phyloP scores from a whole-genome alignment of 2,329 filamentous ascomycete genomes.

The Xylaria digitata region DNA sequence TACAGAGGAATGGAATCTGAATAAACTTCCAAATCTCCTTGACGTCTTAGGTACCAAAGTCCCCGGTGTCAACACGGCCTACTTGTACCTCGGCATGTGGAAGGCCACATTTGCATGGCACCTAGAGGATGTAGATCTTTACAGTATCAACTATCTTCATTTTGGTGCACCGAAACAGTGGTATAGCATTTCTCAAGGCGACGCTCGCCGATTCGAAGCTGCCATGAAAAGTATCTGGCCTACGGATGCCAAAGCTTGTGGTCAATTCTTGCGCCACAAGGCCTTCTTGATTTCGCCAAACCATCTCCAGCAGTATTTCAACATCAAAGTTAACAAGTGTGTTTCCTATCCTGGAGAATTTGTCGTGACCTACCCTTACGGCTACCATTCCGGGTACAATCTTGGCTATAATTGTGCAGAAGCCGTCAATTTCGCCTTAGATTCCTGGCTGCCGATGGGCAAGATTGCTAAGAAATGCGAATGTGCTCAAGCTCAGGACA shows the following conservation, averaged over 20 bases:
- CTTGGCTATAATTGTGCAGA: slow-evolving; percentile 98
- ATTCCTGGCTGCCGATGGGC: slow-evolving; percentile 94
- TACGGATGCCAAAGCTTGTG: slow-evolving; percentile 92
- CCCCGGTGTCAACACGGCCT: slow-evolving; percentile 97
- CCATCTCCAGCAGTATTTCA: slow-evolving; percentile 85
- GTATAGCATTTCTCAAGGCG: slow-evolving; percentile 98
- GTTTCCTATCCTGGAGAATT: slow-evolving; percentile 98
- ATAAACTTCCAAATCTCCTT: slow-evolving; percentile 90
- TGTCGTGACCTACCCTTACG: slow-evolving; percentile 97
- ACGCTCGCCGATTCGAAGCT: slow-evolving; percentile 90
- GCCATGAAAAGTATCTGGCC: slow-evolving; percentile 98
- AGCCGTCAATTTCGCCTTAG: slow-evolving; percentile 97
- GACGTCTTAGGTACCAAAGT: slow-evolving; percentile 96
- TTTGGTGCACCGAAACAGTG: slow-evolving; percentile 99
- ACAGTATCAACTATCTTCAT: slow-evolving; percentile 99
- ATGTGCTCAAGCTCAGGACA: slow-evolving; percentile 93
- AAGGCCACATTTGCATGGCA: slow-evolving; percentile 99
- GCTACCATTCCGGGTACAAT: slow-evolving; percentile 98
- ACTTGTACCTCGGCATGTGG: slow-evolving; percentile 99
- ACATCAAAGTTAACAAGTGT: slow-evolving; percentile 95
- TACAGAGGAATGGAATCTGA: slow-evolving; percentile 90
- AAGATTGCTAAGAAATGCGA: slow-evolving; percentile 97
- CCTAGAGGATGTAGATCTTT: slow-evolving; percentile 96
- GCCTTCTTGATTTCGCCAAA: slow-evolving; percentile 95
- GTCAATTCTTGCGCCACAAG: slow-evolving; percentile 97